Percentiles rank a stretch among this genome's conserved stretches.
Conservation (phyloP, 768 basidiomycete genomes). For the Strobilomyces confusus region DNA sequence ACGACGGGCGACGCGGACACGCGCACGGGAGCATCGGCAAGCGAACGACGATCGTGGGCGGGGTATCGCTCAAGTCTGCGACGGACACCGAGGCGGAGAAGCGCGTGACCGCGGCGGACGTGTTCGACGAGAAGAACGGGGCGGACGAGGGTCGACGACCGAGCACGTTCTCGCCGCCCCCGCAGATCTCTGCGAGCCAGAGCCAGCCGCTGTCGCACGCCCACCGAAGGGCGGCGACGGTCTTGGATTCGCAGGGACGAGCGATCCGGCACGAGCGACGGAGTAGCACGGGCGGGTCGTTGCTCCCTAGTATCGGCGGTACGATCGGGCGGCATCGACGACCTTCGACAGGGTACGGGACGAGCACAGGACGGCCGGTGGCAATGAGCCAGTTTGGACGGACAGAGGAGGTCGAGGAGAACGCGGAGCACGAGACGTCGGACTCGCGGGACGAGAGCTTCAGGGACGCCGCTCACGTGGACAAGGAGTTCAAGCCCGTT, state of each 20-base stretch:
- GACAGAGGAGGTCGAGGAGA: constrained; percentile 45
- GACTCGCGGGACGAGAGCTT: constrained; percentile 41
- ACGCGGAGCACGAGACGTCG: constrained; percentile 39
- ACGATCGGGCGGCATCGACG: constrained; percentile 66
- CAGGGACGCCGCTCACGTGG: constrained; percentile 44
- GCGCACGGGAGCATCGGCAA: constrained; percentile 34
- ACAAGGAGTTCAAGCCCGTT: constrained; percentile 87
- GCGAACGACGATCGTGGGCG: constrained; percentile 50
- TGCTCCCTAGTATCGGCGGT: constrained; percentile 43
- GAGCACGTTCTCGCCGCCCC: constrained; percentile 26
- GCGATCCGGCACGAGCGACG: constrained; percentile 66
- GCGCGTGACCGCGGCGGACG: constrained; percentile 14
- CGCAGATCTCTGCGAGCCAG: constrained; percentile 37
- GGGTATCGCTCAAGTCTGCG: constrained; percentile 36
- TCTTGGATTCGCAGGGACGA: constrained; percentile 65
- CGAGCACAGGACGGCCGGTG: constrained; percentile 25
- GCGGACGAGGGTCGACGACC: constrained; percentile 25
- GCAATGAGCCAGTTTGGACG: constrained; percentile 48
- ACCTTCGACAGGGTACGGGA: constrained; percentile 64
- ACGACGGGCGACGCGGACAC: constrained; percentile 37
- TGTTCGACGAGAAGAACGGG: constrained; percentile 18
- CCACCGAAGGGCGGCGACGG: constrained; percentile 75
- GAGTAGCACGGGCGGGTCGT: constrained; percentile 70
- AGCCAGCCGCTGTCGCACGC: constrained; percentile 56
- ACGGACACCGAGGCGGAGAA: constrained; percentile 35